A percentile compares a stretch with the other conserved stretches of the same genome.
phyloP scores from a whole-genome alignment of 106 monocot genomes.

The Xerophyta viscosa region DNA sequence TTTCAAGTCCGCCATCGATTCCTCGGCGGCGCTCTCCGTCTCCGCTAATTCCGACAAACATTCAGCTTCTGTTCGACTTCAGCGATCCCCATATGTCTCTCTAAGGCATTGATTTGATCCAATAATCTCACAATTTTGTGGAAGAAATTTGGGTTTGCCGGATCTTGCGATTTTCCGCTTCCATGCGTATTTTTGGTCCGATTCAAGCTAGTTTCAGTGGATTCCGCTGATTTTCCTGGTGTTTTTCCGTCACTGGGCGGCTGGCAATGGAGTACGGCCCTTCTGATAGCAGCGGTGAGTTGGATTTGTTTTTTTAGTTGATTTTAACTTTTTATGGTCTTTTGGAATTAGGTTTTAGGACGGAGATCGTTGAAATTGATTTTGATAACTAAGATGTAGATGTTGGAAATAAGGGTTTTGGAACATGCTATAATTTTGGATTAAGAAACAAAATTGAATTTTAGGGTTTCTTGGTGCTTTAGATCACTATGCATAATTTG shows the following conservation, averaged over 20 bases:
- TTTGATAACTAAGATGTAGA: too few relatives aligned
- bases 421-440: too few relatives aligned
- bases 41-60: neutral
- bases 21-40: neutral
- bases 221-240: neutral
- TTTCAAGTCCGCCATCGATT: constrained; percentile 9
- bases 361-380: too few relatives aligned
- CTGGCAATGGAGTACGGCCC: constrained; percentile 41
- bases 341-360: too few relatives aligned
- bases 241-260: neutral
- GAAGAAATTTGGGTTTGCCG: neutral
- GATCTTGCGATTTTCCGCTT: neutral
- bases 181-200: neutral
- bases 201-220: neutral
- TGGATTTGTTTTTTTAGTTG: too few relatives aligned
- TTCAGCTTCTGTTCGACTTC: too few relatives aligned
- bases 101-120: neutral
- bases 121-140: neutral
- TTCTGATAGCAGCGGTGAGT: constrained; percentile 62
- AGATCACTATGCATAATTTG: too few relatives aligned
- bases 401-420: too few relatives aligned
- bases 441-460: too few relatives aligned
- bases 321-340: too few relatives aligned
- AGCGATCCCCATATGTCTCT: neutral
- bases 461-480: too few relatives aligned